Percentiles rank a stretch among this genome's conserved stretches.
These are phyloP conservation scores for Penicillium cinerascens DNA, from an alignment of 495 filamentous ascomycete genomes.

Conservation along the genomic window DNA sequence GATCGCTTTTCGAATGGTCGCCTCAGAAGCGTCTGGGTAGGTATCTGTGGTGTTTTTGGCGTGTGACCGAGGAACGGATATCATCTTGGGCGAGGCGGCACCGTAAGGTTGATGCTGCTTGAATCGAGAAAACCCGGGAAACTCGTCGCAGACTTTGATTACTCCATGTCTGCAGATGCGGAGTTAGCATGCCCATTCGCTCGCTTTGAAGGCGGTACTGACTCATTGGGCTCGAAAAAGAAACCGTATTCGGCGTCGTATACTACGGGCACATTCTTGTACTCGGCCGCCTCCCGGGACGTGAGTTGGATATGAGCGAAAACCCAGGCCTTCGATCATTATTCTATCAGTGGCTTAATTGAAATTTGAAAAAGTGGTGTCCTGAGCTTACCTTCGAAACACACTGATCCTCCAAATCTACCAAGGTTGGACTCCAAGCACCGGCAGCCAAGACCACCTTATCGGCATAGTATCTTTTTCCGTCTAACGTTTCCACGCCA, in stretches of 20 bases:
- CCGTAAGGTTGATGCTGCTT: constrained; percentile 30
- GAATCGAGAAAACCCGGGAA: constrained; percentile 36
- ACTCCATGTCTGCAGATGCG: constrained; percentile 23
- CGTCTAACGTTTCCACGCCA: constrained; percentile 33
- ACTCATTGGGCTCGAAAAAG: constrained; percentile 52
- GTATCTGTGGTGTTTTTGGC: constrained; percentile 21
- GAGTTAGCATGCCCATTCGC: not conserved
- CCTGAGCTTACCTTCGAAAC: constrained; percentile 24
- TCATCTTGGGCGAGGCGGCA: constrained; percentile 26
- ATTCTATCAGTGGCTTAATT: not conserved
- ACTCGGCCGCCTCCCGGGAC: constrained; percentile 36
- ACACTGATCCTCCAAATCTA: constrained; percentile 40
- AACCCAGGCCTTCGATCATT: constrained; percentile 33
- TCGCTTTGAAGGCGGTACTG: not conserved
- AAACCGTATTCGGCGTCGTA: constrained; percentile 51
- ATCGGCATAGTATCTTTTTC: constrained; percentile 31
- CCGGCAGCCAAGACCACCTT: constrained; percentile 36
- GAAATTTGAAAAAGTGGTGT: not conserved
- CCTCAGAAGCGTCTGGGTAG: constrained; percentile 40
- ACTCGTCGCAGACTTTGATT: constrained; percentile 53
- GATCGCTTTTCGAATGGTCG: constrained; percentile 36
- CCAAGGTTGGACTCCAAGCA: constrained; percentile 35
- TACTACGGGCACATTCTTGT: constrained; percentile 45
- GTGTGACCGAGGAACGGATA: constrained; percentile 21
- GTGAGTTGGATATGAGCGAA: constrained; percentile 47